Conservation (phyloP, 1,284 basidiomycete genomes). For the Ustilago nuda region DNA sequence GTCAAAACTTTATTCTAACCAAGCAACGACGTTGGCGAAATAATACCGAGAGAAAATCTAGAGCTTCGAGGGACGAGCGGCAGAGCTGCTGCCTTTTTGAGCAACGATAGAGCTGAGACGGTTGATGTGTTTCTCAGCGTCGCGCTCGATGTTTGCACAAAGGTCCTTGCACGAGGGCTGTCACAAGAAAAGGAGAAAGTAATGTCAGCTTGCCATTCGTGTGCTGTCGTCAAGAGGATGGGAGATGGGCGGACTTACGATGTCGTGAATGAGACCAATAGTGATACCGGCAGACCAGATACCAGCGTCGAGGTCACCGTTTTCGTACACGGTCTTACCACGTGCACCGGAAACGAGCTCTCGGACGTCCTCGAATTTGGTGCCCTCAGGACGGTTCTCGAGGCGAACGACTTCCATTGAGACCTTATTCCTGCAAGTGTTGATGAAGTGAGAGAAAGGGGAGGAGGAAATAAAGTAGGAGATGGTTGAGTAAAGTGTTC, state of each 20-base stretch:
- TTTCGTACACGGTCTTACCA: conserved; percentile 83
- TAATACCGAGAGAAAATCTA: conserved; percentile 11
- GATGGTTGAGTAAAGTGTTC: neutral
- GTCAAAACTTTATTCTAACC: neutral
- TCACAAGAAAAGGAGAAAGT: neutral
- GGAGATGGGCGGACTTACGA: conserved; percentile 68
- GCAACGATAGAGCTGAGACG: conserved; percentile 40
- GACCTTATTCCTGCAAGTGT: conserved; percentile 74
- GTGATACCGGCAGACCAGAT: conserved; percentile 86
- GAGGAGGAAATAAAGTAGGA: neutral
- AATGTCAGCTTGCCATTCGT: neutral
- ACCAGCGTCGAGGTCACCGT: conserved; percentile 85
- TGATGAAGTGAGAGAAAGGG: neutral
- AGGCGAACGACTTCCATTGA: conserved; percentile 83
- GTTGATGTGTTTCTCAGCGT: conserved; percentile 80
- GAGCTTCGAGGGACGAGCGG: conserved; percentile 39
- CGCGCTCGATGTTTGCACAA: conserved; percentile 78
- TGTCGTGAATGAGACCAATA: conserved; percentile 85
- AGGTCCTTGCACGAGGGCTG: conserved; percentile 82
- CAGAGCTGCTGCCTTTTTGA: conserved; percentile 35
- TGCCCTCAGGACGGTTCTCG: conserved; percentile 82
- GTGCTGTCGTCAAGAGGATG: neutral
- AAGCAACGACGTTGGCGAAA: neutral
- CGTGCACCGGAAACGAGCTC: conserved; percentile 82
- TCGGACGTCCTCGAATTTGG: conserved; percentile 86